Evolutionary conservation across 495 filamentous ascomycete species (phyloP).

Genomic region (Penicillium paradoxum): DNA sequence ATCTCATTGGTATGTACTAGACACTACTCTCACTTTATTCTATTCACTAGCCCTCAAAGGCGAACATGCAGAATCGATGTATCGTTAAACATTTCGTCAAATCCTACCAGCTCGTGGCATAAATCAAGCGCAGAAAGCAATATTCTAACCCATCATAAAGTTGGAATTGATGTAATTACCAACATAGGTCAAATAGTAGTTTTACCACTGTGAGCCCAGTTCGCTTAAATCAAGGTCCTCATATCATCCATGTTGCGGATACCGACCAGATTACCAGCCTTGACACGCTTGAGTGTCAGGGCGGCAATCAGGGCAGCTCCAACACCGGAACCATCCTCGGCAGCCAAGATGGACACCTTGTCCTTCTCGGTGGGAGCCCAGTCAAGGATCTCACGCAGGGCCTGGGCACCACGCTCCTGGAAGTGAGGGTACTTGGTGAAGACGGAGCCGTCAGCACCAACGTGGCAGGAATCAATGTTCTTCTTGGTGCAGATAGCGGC

Average conservation of each 20-base stretch:
- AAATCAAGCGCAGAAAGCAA: background rate
- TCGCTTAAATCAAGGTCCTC: slow-evolving; percentile 30
- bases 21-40: background rate
- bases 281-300: slow-evolving; percentile 80
- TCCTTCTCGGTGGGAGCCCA: slow-evolving; percentile 78
- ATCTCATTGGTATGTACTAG: slow-evolving; percentile 3
- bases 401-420: slow-evolving; percentile 81
- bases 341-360: slow-evolving; percentile 76
- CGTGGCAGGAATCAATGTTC: slow-evolving; percentile 78
- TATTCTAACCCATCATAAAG: background rate
- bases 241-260: slow-evolving; percentile 65
- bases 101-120: slow-evolving; percentile 16
- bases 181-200: background rate
- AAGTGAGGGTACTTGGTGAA: slow-evolving; percentile 99
- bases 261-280: slow-evolving; percentile 71
- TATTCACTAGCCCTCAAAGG: background rate
- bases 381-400: slow-evolving; percentile 88
- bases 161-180: background rate
- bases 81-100: background rate
- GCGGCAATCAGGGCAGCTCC: slow-evolving; percentile 93
- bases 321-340: slow-evolving; percentile 95
- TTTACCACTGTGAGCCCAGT: background rate
- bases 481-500: slow-evolving; percentile 97
- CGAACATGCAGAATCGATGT: background rate
- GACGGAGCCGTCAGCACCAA: slow-evolving; percentile 91